Evolutionary conservation across 2,329 filamentous ascomycete species (phyloP).

Genomic region (Ophiostoma fasciatum): DNA sequence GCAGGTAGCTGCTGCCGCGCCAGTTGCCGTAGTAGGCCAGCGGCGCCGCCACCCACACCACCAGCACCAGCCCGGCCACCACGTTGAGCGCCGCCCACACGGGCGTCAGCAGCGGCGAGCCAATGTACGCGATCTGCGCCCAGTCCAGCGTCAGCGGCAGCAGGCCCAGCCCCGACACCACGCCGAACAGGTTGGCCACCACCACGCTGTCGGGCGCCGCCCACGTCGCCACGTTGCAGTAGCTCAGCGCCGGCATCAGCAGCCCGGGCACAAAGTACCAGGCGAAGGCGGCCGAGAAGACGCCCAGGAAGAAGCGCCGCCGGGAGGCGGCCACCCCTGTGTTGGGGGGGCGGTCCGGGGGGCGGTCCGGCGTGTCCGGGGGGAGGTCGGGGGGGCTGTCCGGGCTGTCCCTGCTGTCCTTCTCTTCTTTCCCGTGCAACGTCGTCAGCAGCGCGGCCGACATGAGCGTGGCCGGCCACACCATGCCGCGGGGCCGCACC

Average conservation of each 20-base stretch:
- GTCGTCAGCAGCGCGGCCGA: constrained; percentile 83
- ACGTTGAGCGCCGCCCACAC: constrained; percentile 83
- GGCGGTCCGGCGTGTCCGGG: no score
- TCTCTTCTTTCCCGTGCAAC: constrained; percentile 67
- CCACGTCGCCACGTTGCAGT: constrained; percentile 83
- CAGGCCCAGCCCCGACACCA: constrained; percentile 68
- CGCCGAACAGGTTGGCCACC: constrained; percentile 72
- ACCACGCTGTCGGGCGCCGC: constrained; percentile 78
- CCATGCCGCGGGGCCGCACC: constrained; percentile 76
- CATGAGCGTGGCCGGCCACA: constrained; percentile 81
- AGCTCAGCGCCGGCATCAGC: constrained; percentile 69
- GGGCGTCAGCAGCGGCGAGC: constrained; percentile 67
- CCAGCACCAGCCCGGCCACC: constrained; percentile 60
- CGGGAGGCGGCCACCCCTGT: constrained; percentile 73
- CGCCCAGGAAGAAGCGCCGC: constrained; percentile 69
- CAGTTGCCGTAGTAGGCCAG: constrained; percentile 69
- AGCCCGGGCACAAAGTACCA: constrained; percentile 82
- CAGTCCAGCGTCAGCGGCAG: constrained; percentile 85
- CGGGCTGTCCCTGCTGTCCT: no score
- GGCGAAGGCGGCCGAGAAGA: constrained; percentile 54
- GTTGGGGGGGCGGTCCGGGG: no score
- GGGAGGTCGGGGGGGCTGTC: constrained; percentile 67
- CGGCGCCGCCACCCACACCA: constrained; percentile 76
- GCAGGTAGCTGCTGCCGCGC: constrained; percentile 72
- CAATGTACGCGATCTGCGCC: constrained; percentile 81